Base-by-base conservation (phyloP, 2,329 filamentous ascomycete genomes). In the Sporothrix globosa region DNA sequence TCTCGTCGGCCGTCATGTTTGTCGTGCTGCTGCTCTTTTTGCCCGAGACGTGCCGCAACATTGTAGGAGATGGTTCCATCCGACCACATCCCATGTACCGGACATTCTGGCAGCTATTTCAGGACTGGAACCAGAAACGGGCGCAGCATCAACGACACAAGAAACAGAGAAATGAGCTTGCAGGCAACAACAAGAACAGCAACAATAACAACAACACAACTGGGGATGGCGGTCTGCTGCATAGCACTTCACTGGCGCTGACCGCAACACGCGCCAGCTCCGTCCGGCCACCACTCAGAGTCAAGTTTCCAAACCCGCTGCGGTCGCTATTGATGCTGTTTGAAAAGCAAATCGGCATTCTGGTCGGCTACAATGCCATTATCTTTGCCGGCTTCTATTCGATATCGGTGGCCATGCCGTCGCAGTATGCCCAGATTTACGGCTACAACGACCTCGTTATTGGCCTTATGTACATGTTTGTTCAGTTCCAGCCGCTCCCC, bases 311-410 rank as follows among this genome's bases (percentile, higher is more conserved):
- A 72, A 94, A 98, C 80, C 97, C 97, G 79, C 83, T 98, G 72
- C 89, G 88, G 75, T 95, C 93, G 0, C 90, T 96, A 19, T 87
- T 90, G 0, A 93, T 96, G 0, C 87, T 93, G 72, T 84, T 89
- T 74, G 96, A 96, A 82, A 92, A 94, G 76, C 92, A 97, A 79
- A 86, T 98, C 60, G 81, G 80, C 1, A 73, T 85, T 13, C 77
- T 87, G 0, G 80, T 87, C 10, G 75, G 80, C 30, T 81, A 80
- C 61, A 81, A 79, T 63, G 80, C 80, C 61, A 75, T 86, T 3
- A 78, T 84, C 4, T 86, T 85, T 71, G 81, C 83, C 0, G 83
- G 83, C 4, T 85, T 85, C 75, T 85, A 85, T 74, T 82, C 81
- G 70, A 77, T 85, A 24, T 78, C 80, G 1, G 79, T 83, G 0